Evolutionary conservation across 2,329 filamentous ascomycete genomes (phyloP).

Genomic region (Clonostachys chloroleuca): DNA sequence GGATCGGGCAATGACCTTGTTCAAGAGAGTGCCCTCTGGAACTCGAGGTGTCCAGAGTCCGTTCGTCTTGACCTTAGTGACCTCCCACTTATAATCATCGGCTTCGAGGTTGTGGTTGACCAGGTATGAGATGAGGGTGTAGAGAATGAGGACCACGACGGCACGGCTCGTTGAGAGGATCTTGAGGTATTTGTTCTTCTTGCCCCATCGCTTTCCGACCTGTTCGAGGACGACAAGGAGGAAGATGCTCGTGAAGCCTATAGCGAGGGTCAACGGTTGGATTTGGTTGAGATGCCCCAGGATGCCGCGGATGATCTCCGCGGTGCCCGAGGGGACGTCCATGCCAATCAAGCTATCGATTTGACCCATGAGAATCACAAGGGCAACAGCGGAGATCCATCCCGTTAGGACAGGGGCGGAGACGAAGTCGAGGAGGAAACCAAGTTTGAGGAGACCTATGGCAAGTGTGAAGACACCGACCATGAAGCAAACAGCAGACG

Average conservation of each 20-base stretch:
- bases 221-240: slow-evolving; percentile 53
- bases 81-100: slow-evolving; percentile 44
- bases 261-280: slow-evolving; percentile 52
- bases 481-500: slow-evolving; percentile 58
- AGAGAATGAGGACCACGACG: slow-evolving; percentile 55
- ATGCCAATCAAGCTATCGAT: slow-evolving; percentile 57
- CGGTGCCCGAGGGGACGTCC: slow-evolving; percentile 44
- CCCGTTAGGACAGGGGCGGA: slow-evolving; percentile 60
- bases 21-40: slow-evolving; percentile 41
- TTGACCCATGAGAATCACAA: slow-evolving; percentile 63
- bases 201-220: slow-evolving; percentile 54
- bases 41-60: slow-evolving; percentile 46
- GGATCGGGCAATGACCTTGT: slow-evolving; percentile 45
- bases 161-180: slow-evolving; percentile 56
- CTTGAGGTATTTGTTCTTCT: slow-evolving; percentile 52
- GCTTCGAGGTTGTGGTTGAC: slow-evolving; percentile 50
- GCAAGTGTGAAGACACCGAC: slow-evolving; percentile 57
- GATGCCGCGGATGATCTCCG: slow-evolving; percentile 54
- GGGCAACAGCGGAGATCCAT: slow-evolving; percentile 62
- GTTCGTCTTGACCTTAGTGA: slow-evolving; percentile 51
- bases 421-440: slow-evolving; percentile 63
- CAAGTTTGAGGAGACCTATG: slow-evolving; percentile 57
- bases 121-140: slow-evolving; percentile 58
- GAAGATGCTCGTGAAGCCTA: slow-evolving; percentile 53
- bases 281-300: slow-evolving; percentile 51